Percentiles rank a stretch among this genome's conserved stretches.
Evolutionary conservation across 2,329 filamentous ascomycete genomes (phyloP).

Genomic region (Hypoxylon sp.): DNA sequence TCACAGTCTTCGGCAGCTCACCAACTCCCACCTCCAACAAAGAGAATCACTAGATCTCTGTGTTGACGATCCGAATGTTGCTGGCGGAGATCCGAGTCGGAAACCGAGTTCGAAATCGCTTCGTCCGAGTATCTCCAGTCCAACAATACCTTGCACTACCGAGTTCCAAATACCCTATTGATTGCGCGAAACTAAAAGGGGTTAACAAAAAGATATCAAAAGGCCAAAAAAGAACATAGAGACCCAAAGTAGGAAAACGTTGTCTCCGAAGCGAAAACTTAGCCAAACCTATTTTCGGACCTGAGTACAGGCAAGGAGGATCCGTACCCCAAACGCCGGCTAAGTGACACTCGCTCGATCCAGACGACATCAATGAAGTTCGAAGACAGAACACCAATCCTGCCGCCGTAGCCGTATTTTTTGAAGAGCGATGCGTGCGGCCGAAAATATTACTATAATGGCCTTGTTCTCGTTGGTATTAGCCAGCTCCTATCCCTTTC

Average conservation of each 20-base stretch:
- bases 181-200: neutral
- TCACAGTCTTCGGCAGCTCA: neutral
- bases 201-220: neutral
- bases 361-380: constrained; percentile 15
- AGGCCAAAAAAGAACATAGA: constrained; percentile 11
- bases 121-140: neutral
- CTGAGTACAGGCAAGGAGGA: constrained; percentile 19
- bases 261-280: constrained; percentile 10
- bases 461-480: neutral
- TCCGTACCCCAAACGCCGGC: constrained; percentile 3
- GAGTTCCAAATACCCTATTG: neutral
- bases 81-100: neutral
- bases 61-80: neutral
- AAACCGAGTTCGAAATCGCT: neutral
- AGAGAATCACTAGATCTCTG: neutral
- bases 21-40: neutral
- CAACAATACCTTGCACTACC: neutral
- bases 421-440: neutral
- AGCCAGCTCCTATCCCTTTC: constrained; percentile 1
- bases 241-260: neutral
- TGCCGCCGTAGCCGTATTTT: neutral
- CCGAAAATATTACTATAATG: neutral
- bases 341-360: neutral
- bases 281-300: constrained; percentile 1
- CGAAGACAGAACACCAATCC: neutral